Evolutionary conservation across 768 basidiomycete species (phyloP), one percentile per base, ranked within the genome.

Genomic region (Leucosporidium creatinivorum): DNA sequence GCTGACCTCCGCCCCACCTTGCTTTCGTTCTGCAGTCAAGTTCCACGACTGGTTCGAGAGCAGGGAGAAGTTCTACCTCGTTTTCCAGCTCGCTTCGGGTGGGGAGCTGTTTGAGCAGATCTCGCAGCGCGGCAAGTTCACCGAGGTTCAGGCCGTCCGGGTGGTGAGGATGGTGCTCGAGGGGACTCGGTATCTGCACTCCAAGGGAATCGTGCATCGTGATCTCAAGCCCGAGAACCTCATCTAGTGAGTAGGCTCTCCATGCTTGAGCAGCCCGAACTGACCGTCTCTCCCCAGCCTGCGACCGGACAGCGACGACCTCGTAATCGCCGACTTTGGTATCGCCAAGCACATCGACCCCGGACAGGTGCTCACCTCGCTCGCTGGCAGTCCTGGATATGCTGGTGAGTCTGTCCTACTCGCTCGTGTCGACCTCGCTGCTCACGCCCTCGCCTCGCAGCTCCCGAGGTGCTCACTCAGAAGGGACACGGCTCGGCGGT

Each of bases 221-320:
- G 94, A 99, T 76, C 84, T 99, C 69, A 98, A 97, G 89, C 96
- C 96, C 0, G 96, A 99, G 79, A 98, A 98, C 76, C 93, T 99
- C 67, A 82, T 99, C 57, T 68, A 69, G 69, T 69, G 19, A 25
- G 71, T 61, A 28, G 15, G 10, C 33, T 33, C 4, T 4, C 33
- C 4, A 13, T 19, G 31, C 39, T 36, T 25, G 36, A 13, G 23
- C 5, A 33, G 36, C 44, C 61, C 48, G 44, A 57, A 63, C 44
- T 52, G 58, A 54, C 6, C 52, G 3, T 54, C 28, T 2, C 18
- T 47, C 39, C 44, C 0, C 60, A 72, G 67, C 47, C 52, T 61
- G 18, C 26, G 6, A 3, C 63, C 85, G 3, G 76, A 82, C 15
- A 82, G 87, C 23, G 90, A 89, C n/a, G 88, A 88, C 70, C 83